These are phyloP conservation scores for Tolypocladium tundrense DNA, from an alignment of 2,329 filamentous ascomycete genomes.

Conservation along the genomic window DNA sequence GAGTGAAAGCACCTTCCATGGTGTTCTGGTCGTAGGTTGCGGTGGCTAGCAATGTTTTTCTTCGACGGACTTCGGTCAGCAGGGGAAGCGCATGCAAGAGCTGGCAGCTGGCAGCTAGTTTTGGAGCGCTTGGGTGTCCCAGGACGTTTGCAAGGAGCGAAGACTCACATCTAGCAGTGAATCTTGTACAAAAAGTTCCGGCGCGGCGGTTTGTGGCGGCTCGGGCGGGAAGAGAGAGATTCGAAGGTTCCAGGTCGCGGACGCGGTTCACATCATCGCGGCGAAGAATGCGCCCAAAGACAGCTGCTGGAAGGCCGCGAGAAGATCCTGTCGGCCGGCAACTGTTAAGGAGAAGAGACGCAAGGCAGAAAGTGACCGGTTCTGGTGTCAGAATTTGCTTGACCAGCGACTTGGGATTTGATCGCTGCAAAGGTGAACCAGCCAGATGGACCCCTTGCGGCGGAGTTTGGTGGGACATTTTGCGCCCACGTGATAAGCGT, in stretches of 20 bases:
- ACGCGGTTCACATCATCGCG: conserved; percentile 29
- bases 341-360: neutral
- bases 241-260: conserved; percentile 18
- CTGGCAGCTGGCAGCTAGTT: too few species aligned
- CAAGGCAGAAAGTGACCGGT: neutral
- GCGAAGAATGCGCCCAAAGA: conserved; percentile 13
- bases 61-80: neutral
- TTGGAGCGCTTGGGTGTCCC: neutral
- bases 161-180: conserved; percentile 4
- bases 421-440: conserved; percentile 3
- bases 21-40: conserved; percentile 11
- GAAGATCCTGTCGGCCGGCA: neutral
- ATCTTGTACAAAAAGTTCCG: conserved; percentile 1
- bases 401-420: conserved; percentile 3
- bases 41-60: conserved; percentile 2
- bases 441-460: conserved; percentile 8
- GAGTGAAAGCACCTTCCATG: conserved; percentile 84
- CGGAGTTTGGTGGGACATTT: conserved; percentile 27
- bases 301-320: neutral
- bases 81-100: neutral
- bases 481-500: conserved; percentile 29
- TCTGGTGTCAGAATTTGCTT: conserved; percentile 2
- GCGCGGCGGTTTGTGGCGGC: conserved; percentile 13
- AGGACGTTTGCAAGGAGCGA: too few species aligned
- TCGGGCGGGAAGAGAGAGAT: conserved; percentile 17